Base-by-base conservation (phyloP, 805 yeast genomes). In the Kuraishia cidri region DNA sequence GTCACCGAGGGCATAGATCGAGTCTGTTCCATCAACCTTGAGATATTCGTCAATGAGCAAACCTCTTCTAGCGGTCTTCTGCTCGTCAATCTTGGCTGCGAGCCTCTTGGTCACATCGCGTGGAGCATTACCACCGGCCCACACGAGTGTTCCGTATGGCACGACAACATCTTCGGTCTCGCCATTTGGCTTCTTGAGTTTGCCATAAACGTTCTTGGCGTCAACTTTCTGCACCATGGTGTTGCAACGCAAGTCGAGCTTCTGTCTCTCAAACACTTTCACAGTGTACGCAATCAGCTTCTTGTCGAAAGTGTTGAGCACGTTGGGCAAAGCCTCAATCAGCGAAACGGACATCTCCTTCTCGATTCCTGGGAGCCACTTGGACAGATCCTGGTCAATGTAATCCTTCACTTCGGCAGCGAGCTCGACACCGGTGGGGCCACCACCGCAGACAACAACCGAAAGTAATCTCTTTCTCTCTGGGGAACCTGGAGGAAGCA, bases 121-220 rank as follows among this genome's bases (percentile, higher is more conserved):
- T 42, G 86, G 87, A 35, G 88, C 87, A 59, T 88, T 87, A 63
- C 97, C 97, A 40, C 96, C 88, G 37, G 97, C 97, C 97, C 97
- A 88, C 41, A 88, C 94, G 45, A 88, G 69, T 47, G 86, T 69
- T 53, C 97, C 97, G 55, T 88, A 88, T 31, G 95, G 95, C 49
- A 88, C 66, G 22, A 63, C 58, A 25, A 65, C 53, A 48, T 54
- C 59, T 36, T 72, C 73, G 41, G 78, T 63, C 8, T 78, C 52
- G 15, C 94, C 95, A 43, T 78, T 78, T 25, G 74, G 70, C 24
- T 67, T 60, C 45, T 82, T 83, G 36, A 67, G 74, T 48, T 71
- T 73, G 24, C 90, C 94, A 45, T 69, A 66, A 45, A 88, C 85
- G 33, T 65, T 62, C 47, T 71, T 75, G 41, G 68, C 75, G 50